Percentiles rank a stretch among this genome's conserved stretches.
These are phyloP conservation scores for Turritis glabra DNA, from an alignment of 345 rosid genomes.

Conservation along the genomic window DNA sequence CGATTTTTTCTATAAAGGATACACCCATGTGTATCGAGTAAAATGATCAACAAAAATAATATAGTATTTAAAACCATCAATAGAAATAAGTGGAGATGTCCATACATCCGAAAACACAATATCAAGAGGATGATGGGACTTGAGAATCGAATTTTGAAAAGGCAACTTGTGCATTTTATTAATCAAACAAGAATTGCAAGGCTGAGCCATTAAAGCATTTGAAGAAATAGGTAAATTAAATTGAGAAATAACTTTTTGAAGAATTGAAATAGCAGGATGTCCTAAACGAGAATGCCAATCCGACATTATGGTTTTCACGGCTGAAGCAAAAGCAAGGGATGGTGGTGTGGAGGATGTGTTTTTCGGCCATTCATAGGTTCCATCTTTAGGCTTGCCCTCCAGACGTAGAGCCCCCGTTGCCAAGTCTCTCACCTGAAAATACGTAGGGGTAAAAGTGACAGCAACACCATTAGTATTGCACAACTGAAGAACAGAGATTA, in stretches of 20 bases:
- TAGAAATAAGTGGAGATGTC: neutral
- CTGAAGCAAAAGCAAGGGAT: neutral
- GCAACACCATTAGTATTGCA: neutral
- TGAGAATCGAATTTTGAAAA: too few species aligned
- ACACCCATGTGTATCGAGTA: neutral
- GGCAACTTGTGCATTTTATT: neutral
- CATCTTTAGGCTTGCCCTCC: neutral
- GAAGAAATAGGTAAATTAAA: neutral
- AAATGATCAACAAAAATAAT: neutral
- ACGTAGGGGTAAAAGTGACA: neutral
- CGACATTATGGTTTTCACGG: neutral
- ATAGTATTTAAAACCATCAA: neutral
- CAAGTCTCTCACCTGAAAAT: neutral
- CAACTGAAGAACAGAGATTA: neutral
- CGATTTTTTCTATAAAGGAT: neutral
- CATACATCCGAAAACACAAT: too few species aligned
- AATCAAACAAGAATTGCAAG: neutral
- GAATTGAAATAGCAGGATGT: neutral
- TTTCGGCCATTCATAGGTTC: neutral
- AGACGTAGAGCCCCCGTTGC: neutral
- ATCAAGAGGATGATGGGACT: too few species aligned
- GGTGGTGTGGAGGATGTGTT: accelerated
- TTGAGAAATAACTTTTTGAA: neutral
- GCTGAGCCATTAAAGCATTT: neutral
- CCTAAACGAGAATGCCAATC: neutral